phyloP scores from a whole-genome alignment of 192 early-diverging fungal genomes.

The Linnemannia schmuckeri region DNA sequence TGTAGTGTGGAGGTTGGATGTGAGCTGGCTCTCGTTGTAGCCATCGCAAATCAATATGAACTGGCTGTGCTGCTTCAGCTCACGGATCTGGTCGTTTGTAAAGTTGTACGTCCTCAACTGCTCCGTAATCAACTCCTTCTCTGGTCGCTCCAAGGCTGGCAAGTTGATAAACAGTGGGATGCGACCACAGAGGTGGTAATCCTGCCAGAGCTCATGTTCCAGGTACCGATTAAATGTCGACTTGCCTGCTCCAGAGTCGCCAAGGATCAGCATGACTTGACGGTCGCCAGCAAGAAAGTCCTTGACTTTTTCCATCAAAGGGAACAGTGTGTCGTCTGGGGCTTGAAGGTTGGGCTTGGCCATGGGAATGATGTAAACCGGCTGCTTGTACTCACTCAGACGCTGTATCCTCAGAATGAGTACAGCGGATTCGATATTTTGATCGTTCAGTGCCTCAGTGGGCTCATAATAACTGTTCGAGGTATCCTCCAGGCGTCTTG shows the following conservation, averaged over 20 bases:
- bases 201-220: background rate
- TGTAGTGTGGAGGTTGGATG: background rate
- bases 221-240: background rate
- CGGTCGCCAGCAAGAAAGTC: background rate
- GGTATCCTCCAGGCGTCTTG: no score
- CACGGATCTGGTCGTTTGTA: background rate
- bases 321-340: no score
- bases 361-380: no score
- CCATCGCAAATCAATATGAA: background rate
- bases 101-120: background rate
- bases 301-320: no score
- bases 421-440: no score
- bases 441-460: no score
- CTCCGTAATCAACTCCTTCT: background rate
- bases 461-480: no score
- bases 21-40: background rate
- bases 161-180: background rate
- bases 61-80: background rate
- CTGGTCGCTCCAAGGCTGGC: background rate
- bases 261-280: background rate
- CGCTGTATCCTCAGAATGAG: background rate
- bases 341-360: no score
- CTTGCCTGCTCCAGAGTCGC: background rate
- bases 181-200: background rate
- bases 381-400: no score